These are phyloP conservation scores for Diaporthe sp. DNA, from an alignment of 2,329 filamentous ascomycete genomes.

Conservation along the genomic window DNA sequence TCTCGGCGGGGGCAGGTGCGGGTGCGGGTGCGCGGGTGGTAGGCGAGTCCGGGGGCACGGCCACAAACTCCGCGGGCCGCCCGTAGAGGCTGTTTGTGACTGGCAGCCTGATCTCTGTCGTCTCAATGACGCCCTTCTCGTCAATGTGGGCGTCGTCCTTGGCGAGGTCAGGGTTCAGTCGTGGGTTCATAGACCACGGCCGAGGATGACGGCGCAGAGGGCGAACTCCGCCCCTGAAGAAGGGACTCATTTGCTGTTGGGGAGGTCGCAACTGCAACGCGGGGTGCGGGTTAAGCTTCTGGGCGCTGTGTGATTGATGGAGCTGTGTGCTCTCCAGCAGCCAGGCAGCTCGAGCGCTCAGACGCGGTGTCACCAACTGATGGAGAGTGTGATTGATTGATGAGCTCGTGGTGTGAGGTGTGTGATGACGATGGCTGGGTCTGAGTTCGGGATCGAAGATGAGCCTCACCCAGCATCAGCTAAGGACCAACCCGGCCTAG, in stretches of 20 bases:
- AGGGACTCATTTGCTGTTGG: conserved; percentile 40
- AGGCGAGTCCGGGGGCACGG: conserved; percentile 15
- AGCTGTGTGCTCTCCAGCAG: neutral
- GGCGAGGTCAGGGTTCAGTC: conserved; percentile 39
- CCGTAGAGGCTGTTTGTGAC: conserved; percentile 40
- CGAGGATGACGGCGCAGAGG: conserved; percentile 38
- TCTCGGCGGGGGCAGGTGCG: neutral
- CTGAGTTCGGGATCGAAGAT: conserved; percentile 2
- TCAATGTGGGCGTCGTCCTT: conserved; percentile 18
- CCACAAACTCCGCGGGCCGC: conserved; percentile 3
- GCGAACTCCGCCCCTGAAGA: conserved; percentile 40
- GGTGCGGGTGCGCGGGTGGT: conserved; percentile 1
- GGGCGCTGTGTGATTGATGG: conserved; percentile 6
- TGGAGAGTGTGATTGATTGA: neutral
- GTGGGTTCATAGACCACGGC: conserved; percentile 40
- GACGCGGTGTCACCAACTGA: neutral
- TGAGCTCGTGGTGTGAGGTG: neutral
- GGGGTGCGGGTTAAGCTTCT: neutral
- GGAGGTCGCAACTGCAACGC: conserved; percentile 1
- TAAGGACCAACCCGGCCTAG: neutral
- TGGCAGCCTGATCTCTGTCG: conserved; percentile 34
- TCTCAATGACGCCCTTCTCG: conserved; percentile 27
- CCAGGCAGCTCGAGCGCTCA: conserved; percentile 4
- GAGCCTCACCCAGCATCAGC: conserved; percentile 23
- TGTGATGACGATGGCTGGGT: conserved; percentile 19